Base-by-base conservation (phyloP, 2,329 filamentous ascomycete genomes). In the Cryphonectria parasitica region DNA sequence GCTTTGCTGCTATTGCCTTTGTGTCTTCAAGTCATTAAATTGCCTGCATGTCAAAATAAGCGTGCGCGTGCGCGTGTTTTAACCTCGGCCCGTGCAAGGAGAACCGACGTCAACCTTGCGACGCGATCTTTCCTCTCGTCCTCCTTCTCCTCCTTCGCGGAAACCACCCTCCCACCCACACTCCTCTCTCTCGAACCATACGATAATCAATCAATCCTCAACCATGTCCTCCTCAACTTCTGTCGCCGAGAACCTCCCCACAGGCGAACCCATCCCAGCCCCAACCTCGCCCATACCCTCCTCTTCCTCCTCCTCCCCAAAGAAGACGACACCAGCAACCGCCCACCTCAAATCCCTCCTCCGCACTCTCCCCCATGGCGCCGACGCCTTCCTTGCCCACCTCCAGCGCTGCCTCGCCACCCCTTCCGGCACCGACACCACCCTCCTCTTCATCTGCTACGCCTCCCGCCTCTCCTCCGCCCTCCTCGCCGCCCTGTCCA, bases 381-480 rank as follows among this genome's bases (percentile, higher is more conserved):
- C 83, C 75, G 87, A 90, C 77, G 82, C 80, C 78, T 87, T 89
- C 77, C 79, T 90, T 73, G 78, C 83, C 36, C 85, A 86, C 79
- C 83, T 90, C 64, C 82, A 86, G 77, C 89, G 89, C 74, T 88
- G 92, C 77, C 84, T 94, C 75, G 86, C 89, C 74, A 91, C 90
- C 13, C 89, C 91, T 61, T 80, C 86, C 49, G 91, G 92, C 77
- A 89, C 91, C 79, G 92, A 94, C 81, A 87, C 88, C 64, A 84
- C 90, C 73, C 88, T 95, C 75, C 87, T 91, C 73, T 88, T 91
- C 74, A 79, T 90, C 73, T 89, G 90, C 82, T 95, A 95, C 83
- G 82, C 85, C 71, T 85, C 90, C 68, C 89, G 88, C 72, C 80
- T 90, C 68, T 76, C 83, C 65, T 84, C 86, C 72, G 81, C 84